Evolutionary conservation across 2,329 filamentous ascomycete species (phyloP).

Genomic region (Cladophialophora psammophila): DNA sequence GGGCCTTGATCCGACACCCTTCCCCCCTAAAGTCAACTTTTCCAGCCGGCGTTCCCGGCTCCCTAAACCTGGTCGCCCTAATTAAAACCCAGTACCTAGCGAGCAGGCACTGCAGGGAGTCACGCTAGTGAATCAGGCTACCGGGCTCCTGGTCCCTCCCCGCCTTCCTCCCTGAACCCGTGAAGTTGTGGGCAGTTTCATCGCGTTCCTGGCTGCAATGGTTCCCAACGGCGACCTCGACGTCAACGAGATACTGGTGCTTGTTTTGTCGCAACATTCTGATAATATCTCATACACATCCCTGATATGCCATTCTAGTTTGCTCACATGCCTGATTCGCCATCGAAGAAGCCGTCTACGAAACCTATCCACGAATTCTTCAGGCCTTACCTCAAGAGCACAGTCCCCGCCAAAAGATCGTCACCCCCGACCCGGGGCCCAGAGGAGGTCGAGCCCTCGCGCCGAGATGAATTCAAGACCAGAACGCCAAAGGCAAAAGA

Average conservation of each 20-base stretch:
- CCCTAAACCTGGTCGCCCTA: not conserved
- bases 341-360: constrained; percentile 28
- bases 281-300: not conserved
- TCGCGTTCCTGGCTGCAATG: not conserved
- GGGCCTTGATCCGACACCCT: not conserved
- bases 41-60: not conserved
- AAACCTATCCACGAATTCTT: constrained; percentile 52
- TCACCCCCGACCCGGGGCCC: constrained; percentile 31
- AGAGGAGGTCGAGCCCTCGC: constrained; percentile 14
- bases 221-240: constrained; percentile 2
- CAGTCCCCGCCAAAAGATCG: constrained; percentile 41
- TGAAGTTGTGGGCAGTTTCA: not conserved
- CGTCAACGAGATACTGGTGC: not conserved
- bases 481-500: constrained; percentile 28
- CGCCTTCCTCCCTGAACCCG: too few relatives aligned
- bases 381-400: constrained; percentile 47
- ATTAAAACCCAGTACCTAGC: not conserved
- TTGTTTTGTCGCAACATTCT: constrained; percentile 1
- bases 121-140: too few relatives aligned
- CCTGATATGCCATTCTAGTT: constrained; percentile 21
- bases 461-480: not conserved
- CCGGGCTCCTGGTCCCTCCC: too few relatives aligned
- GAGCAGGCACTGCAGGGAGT: not conserved
- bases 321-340: constrained; percentile 30
- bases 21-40: not conserved